A percentile compares a stretch with the other conserved stretches of the same genome.
These are phyloP conservation scores for Zymoseptoria passerinii DNA, from an alignment of 2,329 filamentous ascomycete species.

Conservation along the genomic window DNA sequence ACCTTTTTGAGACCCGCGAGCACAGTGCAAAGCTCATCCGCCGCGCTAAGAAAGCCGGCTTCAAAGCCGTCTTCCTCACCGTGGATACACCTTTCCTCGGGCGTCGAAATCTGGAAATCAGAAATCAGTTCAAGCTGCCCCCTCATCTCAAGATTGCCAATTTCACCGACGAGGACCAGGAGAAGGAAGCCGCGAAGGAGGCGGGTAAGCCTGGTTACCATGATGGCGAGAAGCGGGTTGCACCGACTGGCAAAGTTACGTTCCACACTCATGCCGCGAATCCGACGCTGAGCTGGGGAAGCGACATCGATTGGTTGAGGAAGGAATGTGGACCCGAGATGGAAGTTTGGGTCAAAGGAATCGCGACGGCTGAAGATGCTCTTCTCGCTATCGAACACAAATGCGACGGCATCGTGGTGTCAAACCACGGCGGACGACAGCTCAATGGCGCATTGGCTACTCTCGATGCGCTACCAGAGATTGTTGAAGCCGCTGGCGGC, in stretches of 20 bases:
- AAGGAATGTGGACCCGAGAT: slow-evolving; percentile 37
- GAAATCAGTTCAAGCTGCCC: slow-evolving; percentile 43
- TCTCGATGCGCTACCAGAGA: slow-evolving; percentile 41
- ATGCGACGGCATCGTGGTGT: slow-evolving; percentile 40
- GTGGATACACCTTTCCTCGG: slow-evolving; percentile 51
- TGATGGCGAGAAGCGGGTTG: slow-evolving; percentile 25
- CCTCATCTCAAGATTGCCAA: slow-evolving; percentile 31
- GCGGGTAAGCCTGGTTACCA: slow-evolving; percentile 17
- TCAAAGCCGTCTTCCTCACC: slow-evolving; percentile 49
- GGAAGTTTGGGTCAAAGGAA: slow-evolving; percentile 42
- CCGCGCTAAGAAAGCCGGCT: slow-evolving; percentile 36
- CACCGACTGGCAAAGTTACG: slow-evolving; percentile 30
- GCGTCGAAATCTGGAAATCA: slow-evolving; percentile 45
- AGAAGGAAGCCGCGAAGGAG: slow-evolving; percentile 6
- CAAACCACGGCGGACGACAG: slow-evolving; percentile 51
- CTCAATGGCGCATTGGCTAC: slow-evolving; percentile 48
- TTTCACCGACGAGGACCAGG: slow-evolving; percentile 24
- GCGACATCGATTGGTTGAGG: slow-evolving; percentile 44
- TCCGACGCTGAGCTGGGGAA: slow-evolving; percentile 40
- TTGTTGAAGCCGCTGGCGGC: slow-evolving; percentile 33
- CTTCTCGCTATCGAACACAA: slow-evolving; percentile 38
- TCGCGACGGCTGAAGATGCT: slow-evolving; percentile 36
- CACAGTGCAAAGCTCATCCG: slow-evolving; percentile 36
- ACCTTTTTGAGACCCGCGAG: slow-evolving; percentile 45
- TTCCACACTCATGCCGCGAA: slow-evolving; percentile 36